These are phyloP conservation scores for Ceratonia siliqua DNA, from an alignment of 306 rosid genomes.

Conservation along the genomic window DNA sequence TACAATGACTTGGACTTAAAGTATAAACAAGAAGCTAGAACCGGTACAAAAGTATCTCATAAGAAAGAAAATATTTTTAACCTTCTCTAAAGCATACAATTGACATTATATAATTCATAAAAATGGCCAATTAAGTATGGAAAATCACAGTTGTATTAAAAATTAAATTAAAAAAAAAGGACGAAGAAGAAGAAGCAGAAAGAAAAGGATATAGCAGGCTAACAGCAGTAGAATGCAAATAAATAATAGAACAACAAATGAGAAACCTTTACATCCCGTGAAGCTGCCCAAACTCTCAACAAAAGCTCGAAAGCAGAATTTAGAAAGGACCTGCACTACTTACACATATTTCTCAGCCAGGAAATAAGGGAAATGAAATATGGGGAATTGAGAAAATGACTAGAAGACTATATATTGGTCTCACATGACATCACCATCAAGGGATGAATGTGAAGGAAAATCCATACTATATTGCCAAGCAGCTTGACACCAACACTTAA, in stretches of 20 bases:
- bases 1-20: neutral
- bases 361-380: slow-evolving; percentile 24
- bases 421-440: slow-evolving; percentile 88
- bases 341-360: slow-evolving; percentile 41
- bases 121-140: neutral
- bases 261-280: slow-evolving; percentile 87
- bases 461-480: slow-evolving; percentile 77
- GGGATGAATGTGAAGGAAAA: slow-evolving; percentile 66
- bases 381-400: slow-evolving; percentile 22
- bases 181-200: neutral
- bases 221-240: neutral
- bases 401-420: slow-evolving; percentile 42
- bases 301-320: slow-evolving; percentile 96
- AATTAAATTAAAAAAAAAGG: too few relatives aligned
- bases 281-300: slow-evolving; percentile 92
- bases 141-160: neutral
- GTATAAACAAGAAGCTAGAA: slow-evolving; percentile 19
- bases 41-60: neutral
- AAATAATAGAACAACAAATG: slow-evolving; percentile 11
- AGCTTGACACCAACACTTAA: slow-evolving; percentile 99
- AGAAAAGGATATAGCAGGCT: neutral
- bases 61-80: neutral
- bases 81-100: neutral
- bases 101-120: neutral
- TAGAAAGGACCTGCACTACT: slow-evolving; percentile 86